These are phyloP conservation scores for Pseudonitzschia delicatissima DNA, from an alignment of 108 stramenopile genomes.

Conservation along the genomic window DNA sequence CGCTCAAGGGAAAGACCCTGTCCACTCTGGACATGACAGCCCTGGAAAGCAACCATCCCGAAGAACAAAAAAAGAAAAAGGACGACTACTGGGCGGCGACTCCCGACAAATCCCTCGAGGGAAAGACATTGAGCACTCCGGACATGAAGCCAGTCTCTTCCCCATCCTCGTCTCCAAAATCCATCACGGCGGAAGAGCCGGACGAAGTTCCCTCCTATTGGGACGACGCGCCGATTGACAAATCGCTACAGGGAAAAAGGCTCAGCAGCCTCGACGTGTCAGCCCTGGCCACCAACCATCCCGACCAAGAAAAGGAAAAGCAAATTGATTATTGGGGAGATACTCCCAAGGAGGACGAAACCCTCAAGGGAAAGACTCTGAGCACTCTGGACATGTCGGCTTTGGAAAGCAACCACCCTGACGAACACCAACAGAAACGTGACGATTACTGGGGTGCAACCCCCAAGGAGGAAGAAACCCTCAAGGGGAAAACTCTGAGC, in stretches of 20 bases:
- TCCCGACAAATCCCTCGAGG: slow-evolving; percentile 1
- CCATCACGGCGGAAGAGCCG: neutral
- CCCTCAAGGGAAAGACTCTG: slow-evolving; percentile 3
- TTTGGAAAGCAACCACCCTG: slow-evolving; percentile 1
- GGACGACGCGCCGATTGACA: neutral
- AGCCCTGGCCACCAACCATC: neutral
- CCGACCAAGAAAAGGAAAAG: slow-evolving; percentile 3
- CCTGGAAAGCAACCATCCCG: slow-evolving; percentile 2
- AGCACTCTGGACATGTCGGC: neutral
- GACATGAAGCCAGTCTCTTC: neutral
- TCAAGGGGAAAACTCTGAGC: neutral
- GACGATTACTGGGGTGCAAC: slow-evolving; percentile 2
- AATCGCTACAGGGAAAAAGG: neutral
- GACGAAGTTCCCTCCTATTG: slow-evolving; percentile 1
- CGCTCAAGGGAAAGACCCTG: slow-evolving; percentile 16
- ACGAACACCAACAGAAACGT: too few species aligned
- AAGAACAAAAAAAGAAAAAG: slow-evolving; percentile 2
- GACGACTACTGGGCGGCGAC: slow-evolving; percentile 11
- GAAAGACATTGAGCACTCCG: slow-evolving; percentile 7
- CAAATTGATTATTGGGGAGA: slow-evolving; percentile 9
- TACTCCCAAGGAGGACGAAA: neutral
- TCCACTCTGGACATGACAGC: slow-evolving; percentile 11
- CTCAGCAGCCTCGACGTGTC: slow-evolving; percentile 7
- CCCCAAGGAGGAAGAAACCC: neutral
- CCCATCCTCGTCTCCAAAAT: neutral